Conservation (phyloP, 371 early-diverging fungal species). For the Syncephalastrum contaminatum region DNA sequence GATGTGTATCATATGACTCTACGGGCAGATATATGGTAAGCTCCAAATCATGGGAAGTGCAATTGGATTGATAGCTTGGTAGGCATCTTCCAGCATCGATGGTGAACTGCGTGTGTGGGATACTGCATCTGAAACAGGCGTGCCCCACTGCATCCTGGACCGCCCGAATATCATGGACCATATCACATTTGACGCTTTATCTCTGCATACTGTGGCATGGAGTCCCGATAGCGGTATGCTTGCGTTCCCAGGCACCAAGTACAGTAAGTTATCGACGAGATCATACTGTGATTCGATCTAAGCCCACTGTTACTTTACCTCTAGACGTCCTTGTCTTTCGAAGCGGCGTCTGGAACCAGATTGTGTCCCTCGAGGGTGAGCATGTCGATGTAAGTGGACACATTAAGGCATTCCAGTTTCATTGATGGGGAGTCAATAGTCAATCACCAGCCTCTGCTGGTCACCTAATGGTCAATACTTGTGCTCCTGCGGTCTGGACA, state of each 20-base stretch:
- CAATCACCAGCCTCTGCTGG: conserved; percentile 50
- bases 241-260: conserved; percentile 52
- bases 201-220: conserved; percentile 49
- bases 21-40: conserved; percentile 38
- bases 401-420: not conserved
- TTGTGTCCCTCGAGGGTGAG: conserved; percentile 27
- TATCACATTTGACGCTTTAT: no score
- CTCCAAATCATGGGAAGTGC: not conserved
- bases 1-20: conserved; percentile 46
- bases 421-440: conserved; percentile 8
- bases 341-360: conserved; percentile 38
- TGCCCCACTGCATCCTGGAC: conserved; percentile 28
- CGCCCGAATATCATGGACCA: no score
- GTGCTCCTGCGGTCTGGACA: conserved; percentile 39
- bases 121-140: conserved; percentile 34
- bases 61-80: not conserved
- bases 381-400: conserved; percentile 34
- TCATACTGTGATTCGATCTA: not conserved
- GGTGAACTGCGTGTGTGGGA: conserved; percentile 67
- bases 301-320: not conserved
- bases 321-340: conserved; percentile 42
- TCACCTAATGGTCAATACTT: conserved; percentile 63
- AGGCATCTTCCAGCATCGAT: conserved; percentile 57
- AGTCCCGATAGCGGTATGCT: conserved; percentile 52
- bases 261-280: conserved; percentile 22